These are phyloP conservation scores for Gaertneriomyces semiglobifer DNA, from an alignment of 192 early-diverging fungal genomes.

Conservation along the genomic window DNA sequence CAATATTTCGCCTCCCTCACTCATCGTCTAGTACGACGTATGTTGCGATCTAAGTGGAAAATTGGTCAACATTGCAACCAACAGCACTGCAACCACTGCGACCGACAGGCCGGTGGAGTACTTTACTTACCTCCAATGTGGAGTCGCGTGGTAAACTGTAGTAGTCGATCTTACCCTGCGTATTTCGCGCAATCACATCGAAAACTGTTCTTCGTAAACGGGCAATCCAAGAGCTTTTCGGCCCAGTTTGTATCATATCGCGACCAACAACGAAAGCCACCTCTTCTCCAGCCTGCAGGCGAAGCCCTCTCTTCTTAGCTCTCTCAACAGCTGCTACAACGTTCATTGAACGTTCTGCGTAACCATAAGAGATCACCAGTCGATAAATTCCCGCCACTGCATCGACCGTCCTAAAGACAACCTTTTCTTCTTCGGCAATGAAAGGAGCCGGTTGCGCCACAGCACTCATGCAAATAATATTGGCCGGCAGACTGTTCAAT, in stretches of 20 bases:
- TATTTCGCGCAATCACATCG: constrained; percentile 33
- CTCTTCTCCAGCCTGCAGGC: constrained; percentile 31
- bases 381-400: constrained; percentile 41
- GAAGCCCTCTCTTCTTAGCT: constrained; percentile 37
- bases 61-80: background rate
- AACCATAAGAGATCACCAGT: constrained; percentile 47
- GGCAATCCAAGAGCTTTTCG: constrained; percentile 10
- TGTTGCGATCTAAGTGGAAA: background rate
- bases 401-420: constrained; percentile 44
- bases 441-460: constrained; percentile 35
- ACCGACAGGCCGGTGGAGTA: background rate
- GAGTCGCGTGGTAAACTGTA: constrained; percentile 37
- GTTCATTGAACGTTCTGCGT: constrained; percentile 43
- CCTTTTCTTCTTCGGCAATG: constrained; percentile 43
- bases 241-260: constrained; percentile 26
- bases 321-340: constrained; percentile 34
- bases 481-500: constrained; percentile 35
- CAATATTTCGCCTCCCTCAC: background rate
- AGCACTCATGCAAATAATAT: constrained; percentile 46
- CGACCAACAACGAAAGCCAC: constrained; percentile 39
- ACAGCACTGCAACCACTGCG: background rate
- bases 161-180: constrained; percentile 42
- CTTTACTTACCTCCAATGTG: constrained; percentile 34
- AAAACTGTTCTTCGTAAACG: constrained; percentile 20
- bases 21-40: constrained; percentile 1